Conservation (phyloP, 305 asterid genomes). For the Rubia occidens region DNA sequence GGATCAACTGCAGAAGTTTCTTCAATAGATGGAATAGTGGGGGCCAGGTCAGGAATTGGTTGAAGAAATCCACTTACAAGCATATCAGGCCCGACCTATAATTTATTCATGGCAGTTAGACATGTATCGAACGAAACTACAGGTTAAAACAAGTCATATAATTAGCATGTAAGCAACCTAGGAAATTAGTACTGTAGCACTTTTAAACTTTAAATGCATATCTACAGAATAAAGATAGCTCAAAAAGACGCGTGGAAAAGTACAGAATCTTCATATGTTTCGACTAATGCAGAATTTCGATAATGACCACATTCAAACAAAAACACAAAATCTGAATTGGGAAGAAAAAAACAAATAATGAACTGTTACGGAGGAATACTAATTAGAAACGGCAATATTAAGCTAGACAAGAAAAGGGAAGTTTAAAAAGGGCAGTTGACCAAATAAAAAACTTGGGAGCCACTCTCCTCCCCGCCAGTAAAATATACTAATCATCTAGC, state of each 20-base stretch:
- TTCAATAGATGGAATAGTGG: constrained; percentile 69
- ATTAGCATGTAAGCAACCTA: neutral
- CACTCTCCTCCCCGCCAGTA: neutral
- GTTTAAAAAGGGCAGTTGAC: neutral
- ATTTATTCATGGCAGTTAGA: constrained; percentile 11
- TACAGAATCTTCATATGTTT: neutral
- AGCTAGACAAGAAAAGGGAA: neutral
- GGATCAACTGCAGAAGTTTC: constrained; percentile 86
- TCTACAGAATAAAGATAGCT: neutral
- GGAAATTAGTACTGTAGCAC: neutral
- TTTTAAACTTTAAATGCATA: neutral
- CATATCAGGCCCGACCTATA: constrained; percentile 92
- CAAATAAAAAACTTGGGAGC: neutral
- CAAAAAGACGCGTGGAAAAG: neutral
- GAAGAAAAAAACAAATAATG: neutral
- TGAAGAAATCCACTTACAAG: constrained; percentile 93
- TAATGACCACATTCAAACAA: neutral
- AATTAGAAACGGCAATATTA: neutral
- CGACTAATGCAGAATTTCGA: neutral
- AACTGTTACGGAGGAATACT: neutral
- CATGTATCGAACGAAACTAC: neutral
- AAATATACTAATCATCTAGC: neutral
- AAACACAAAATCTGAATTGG: neutral
- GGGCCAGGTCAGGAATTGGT: constrained; percentile 88
- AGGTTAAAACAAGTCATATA: neutral